phyloP scores from a whole-genome alignment of 2,329 filamentous ascomycete genomes.

The Botrytis porri region DNA sequence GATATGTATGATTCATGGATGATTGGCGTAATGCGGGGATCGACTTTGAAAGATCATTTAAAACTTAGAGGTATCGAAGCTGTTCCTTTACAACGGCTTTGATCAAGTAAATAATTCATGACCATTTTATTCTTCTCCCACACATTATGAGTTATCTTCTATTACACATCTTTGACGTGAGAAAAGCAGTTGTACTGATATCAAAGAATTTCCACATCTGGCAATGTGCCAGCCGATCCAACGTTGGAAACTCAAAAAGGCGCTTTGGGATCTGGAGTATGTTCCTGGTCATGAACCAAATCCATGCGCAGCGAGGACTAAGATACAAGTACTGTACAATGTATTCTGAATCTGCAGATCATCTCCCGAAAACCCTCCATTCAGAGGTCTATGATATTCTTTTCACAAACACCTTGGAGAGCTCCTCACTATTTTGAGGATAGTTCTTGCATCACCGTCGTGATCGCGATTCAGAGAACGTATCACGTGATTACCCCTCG shows the following conservation, averaged over 20 bases:
- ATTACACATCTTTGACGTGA: background rate
- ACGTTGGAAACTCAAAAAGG: background rate
- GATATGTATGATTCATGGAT: slow-evolving; percentile 19
- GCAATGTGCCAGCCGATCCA: background rate
- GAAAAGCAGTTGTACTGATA: background rate
- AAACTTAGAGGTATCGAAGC: slow-evolving; percentile 8
- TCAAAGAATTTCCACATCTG: background rate
- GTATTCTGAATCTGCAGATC: background rate
- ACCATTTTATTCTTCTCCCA: background rate
- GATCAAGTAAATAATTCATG: slow-evolving; percentile 15
- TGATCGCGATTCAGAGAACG: background rate
- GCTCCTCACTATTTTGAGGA: background rate
- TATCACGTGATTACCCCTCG: slow-evolving; percentile 16
- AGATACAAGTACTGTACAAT: background rate
- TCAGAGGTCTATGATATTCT: background rate
- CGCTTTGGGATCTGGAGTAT: background rate
- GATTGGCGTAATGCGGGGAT: slow-evolving; percentile 10
- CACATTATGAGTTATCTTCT: background rate
- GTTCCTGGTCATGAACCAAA: background rate
- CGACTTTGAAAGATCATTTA: slow-evolving; percentile 2
- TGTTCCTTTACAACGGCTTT: background rate
- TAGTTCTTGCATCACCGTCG: background rate
- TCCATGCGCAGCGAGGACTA: background rate
- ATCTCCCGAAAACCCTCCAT: background rate
- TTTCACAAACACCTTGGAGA: background rate